A percentile compares a stretch with the other conserved stretches of the same genome.
Evolutionary conservation across 345 rosid species (phyloP).

Genomic region (Kandelia obovata): DNA sequence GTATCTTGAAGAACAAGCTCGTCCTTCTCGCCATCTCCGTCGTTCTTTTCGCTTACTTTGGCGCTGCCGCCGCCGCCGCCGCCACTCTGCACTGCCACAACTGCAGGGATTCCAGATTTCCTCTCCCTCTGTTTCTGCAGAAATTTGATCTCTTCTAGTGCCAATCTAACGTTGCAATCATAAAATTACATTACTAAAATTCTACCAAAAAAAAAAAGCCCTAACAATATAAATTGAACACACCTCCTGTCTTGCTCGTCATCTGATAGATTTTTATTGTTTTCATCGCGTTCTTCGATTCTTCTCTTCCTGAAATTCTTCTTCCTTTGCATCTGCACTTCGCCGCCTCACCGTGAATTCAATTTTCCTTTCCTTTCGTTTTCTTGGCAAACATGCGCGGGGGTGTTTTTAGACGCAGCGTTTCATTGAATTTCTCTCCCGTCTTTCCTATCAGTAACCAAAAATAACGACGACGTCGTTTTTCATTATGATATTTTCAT

Average conservation of each 20-base stretch:
- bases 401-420: too few species aligned
- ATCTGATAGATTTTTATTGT: slow-evolving; percentile 29
- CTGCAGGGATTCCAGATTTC: slow-evolving; percentile 68
- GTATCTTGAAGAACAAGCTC: slow-evolving; percentile 97
- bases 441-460: too few species aligned
- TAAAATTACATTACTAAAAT: neutral
- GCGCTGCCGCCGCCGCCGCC: slow-evolving; percentile 12
- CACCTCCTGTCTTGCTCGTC: slow-evolving; percentile 84
- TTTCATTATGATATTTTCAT: too few species aligned
- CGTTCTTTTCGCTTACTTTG: slow-evolving; percentile 55
- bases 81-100: slow-evolving; percentile 39
- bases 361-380: neutral
- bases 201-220: neutral
- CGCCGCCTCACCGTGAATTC: too few species aligned
- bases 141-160: slow-evolving; percentile 89
- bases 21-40: slow-evolving; percentile 89
- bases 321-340: slow-evolving; percentile 10
- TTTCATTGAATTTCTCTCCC: too few species aligned
- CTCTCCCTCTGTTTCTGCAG: slow-evolving; percentile 93
- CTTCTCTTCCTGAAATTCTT: slow-evolving; percentile 57
- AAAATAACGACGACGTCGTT: too few species aligned
- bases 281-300: slow-evolving; percentile 42
- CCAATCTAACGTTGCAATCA: slow-evolving; percentile 39
- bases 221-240: slow-evolving; percentile 20
- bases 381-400: neutral